Base-by-base conservation (phyloP, 2,329 filamentous ascomycete species). In the Alternaria alternata region DNA sequence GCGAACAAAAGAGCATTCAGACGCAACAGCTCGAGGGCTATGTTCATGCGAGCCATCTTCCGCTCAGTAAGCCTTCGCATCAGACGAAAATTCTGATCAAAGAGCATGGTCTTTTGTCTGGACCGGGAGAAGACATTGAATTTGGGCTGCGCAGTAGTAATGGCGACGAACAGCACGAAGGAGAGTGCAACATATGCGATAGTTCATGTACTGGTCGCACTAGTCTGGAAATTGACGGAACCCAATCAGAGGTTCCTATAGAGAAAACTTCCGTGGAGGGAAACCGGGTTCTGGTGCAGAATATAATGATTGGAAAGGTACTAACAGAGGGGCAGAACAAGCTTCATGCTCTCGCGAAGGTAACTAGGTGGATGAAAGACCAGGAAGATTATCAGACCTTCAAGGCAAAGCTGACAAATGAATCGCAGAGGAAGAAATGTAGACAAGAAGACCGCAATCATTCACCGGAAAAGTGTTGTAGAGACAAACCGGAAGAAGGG, bases 201-300 rank as follows among this genome's bases (percentile, higher is more conserved):
- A 6, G 14, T 26, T 7, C 24, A 26, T 26, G 24, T 26, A 26
- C 24, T 1, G 6, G 6, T 26, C 7, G 7, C 24, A 2, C 24
- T 26, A 26, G 24, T 26, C 24, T 26, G 24, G 24, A 26, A 7
- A 26, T 26, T 2, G 24, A 26, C 24, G 24, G 7, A 0, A 26
- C 24, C 24, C 24, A 7, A 26, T 26, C 24, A 26, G 6, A 26
- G 24, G 6, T 26, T 26, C 24, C 24, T 26, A 26, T 7, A 2
- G 24, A 26, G 6, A 26, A 26, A 7, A 1, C 0, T 26, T 7
- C 24, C 24, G 6, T 26, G 24, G 7, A 26, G 24, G 6, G 24
- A 26, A 26, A 26, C 2, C 24, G 2, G 2, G 24, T 26, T 26
- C 1, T 0, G 2, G 0, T 26, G 0, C 24, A 26, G 24, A 1